These are phyloP conservation scores for Hericium erinaceus DNA, from an alignment of 768 basidiomycete species.

Conservation along the genomic window DNA sequence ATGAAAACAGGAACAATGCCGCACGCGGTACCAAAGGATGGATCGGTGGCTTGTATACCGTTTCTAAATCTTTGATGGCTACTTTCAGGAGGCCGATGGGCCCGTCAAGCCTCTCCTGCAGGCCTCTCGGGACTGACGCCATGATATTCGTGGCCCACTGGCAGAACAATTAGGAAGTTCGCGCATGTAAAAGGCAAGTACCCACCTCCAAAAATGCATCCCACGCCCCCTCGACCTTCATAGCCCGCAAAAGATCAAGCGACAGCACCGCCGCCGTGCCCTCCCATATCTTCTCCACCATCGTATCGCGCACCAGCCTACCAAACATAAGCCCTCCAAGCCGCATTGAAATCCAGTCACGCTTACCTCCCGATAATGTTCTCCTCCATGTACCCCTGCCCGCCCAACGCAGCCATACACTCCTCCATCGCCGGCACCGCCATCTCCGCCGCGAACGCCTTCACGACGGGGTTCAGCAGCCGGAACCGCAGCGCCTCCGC, in stretches of 20 bases:
- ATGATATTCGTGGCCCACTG: constrained; percentile 48
- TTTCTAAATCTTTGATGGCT: constrained; percentile 31
- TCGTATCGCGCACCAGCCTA: constrained; percentile 51
- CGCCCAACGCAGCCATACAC: constrained; percentile 65
- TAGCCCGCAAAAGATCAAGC: constrained; percentile 54
- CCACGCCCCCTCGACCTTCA: constrained; percentile 34
- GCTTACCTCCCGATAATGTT: constrained; percentile 59
- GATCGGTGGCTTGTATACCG: constrained; percentile 32
- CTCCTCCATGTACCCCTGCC: constrained; percentile 81
- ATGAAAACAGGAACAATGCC: constrained; percentile 49
- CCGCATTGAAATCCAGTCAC: too few relatives aligned
- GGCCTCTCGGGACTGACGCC: constrained; percentile 29
- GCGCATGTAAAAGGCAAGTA: neutral
- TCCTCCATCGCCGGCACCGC: constrained; percentile 59
- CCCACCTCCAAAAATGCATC: constrained; percentile 42
- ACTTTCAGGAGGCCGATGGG: constrained; percentile 22
- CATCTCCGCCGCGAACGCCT: constrained; percentile 63
- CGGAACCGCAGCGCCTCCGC: constrained; percentile 47
- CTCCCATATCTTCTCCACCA: constrained; percentile 83
- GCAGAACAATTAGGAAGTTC: neutral
- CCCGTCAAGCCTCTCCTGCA: constrained; percentile 22
- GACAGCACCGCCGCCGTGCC: constrained; percentile 63
- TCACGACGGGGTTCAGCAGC: constrained; percentile 58
- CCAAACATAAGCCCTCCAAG: too few relatives aligned
- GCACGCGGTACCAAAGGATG: constrained; percentile 45